Evolutionary conservation across 768 basidiomycete genomes (phyloP).

Genomic region (Gloeophyllum trabeum): DNA sequence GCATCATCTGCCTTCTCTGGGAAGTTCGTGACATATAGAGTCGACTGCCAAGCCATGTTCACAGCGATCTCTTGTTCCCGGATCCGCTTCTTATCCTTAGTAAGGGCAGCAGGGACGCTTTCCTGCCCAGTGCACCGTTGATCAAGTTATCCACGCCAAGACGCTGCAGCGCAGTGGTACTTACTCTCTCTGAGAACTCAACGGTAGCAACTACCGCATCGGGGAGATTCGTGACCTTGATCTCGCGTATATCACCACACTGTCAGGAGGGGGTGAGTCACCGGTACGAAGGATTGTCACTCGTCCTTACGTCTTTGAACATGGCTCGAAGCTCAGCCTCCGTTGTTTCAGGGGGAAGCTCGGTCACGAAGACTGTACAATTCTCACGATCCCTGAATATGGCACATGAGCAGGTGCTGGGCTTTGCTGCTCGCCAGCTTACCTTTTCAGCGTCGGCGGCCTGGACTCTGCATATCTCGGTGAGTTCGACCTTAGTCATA

Average conservation of each 20-base stretch:
- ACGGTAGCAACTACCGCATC: constrained; percentile 68
- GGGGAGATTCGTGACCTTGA: constrained; percentile 59
- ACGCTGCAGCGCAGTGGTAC: constrained; percentile 9
- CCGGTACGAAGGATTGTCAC: neutral
- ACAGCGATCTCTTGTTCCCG: constrained; percentile 70
- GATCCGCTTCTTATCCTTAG: constrained; percentile 89
- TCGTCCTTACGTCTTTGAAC: constrained; percentile 75
- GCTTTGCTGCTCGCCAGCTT: constrained; percentile 6
- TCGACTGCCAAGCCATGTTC: constrained; percentile 88
- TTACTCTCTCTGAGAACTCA: constrained; percentile 68
- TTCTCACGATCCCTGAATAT: constrained; percentile 83
- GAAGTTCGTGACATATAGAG: constrained; percentile 94
- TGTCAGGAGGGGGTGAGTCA: constrained; percentile 17
- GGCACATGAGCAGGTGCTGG: constrained; percentile 2
- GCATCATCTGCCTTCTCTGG: constrained; percentile 75
- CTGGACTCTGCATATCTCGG: constrained; percentile 29
- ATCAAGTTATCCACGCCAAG: constrained; percentile 1
- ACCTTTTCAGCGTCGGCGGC: constrained; percentile 50
- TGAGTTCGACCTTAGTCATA: no score
- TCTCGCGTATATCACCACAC: constrained; percentile 84
- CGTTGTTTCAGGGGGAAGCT: constrained; percentile 41
- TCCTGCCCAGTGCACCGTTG: constrained; percentile 33
- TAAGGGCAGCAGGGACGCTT: constrained; percentile 74
- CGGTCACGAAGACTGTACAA: constrained; percentile 79
- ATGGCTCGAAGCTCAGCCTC: constrained; percentile 60